Base-by-base conservation (phyloP, 805 yeast species). In the Wickerhamomyces kurtzmanii region DNA sequence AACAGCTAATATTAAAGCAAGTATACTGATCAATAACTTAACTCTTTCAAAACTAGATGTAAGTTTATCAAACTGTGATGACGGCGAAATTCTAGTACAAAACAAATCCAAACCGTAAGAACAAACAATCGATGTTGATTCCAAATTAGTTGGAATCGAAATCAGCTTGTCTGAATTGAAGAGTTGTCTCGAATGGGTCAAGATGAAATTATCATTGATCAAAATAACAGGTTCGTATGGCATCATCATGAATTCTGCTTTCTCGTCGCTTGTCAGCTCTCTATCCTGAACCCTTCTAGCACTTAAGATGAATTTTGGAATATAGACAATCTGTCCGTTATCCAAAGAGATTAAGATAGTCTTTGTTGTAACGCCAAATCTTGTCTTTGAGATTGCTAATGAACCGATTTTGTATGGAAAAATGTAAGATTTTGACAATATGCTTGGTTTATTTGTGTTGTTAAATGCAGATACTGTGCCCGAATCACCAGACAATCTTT, bases 21-120 rank as follows among this genome's bases (percentile, higher is more conserved):
- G 51, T 3, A 87, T 64, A 1, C 95, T 82, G 5, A 62, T 36
- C 6, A 79, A 26, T 24, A 89, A 64, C 39, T 74, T 77, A 10
- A 58, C 46, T 43, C 72, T 79, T 41, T 78, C 84, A 47, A 91
- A 91, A 28, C 65, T 62, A 17, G 64, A 55, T 15, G 75, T 69
- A 49, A 89, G 62, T 28, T 71, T 61, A 54, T 89, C 98, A 53
- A 83, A 87, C 22, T 84, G 82, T 23, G 71, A 70, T 0, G 96
- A 83, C 1, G 97, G 96, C 28, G 79, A 68, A 12, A 81, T 64
- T 31, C 73, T 62, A 0, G 93, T 77, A 45, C 87, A 82, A 56
- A 82, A 87, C 6, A 80, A 49, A 46, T 84, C 93, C n/a, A 63
- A 52, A 12, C 79, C 83, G 24, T 73, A 55, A 20, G 68, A 61